phyloP scores from a whole-genome alignment of 2,329 filamentous ascomycete species.

The Metarhizium brunneum region DNA sequence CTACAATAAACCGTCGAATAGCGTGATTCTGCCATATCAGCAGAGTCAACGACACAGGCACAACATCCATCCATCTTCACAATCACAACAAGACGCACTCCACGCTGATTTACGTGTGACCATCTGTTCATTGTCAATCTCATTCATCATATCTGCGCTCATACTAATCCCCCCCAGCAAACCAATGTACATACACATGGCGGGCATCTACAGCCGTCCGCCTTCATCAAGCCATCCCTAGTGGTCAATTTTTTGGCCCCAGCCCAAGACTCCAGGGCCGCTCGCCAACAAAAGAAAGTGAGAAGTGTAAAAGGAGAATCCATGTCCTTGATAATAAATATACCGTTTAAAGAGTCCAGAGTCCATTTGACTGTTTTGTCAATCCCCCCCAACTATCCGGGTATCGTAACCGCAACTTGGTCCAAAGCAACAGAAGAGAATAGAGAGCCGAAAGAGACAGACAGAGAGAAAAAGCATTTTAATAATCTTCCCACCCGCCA shows the following conservation, averaged over 20 bases:
- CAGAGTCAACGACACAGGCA: too few relatives aligned
- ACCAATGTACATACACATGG: too few relatives aligned
- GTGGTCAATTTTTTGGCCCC: too few relatives aligned
- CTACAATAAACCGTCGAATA: too few relatives aligned
- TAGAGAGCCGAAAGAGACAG: neutral
- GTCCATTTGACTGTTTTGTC: neutral
- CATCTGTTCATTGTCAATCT: neutral
- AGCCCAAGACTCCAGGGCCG: neutral
- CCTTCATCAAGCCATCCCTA: too few relatives aligned
- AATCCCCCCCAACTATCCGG: neutral
- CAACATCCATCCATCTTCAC: too few relatives aligned
- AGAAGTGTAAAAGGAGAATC: neutral
- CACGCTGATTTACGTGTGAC: too few relatives aligned
- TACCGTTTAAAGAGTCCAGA: neutral
- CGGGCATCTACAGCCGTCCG: too few relatives aligned
- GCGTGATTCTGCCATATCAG: too few relatives aligned
- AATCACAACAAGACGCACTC: too few relatives aligned
- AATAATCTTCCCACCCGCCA: constrained; percentile 25
- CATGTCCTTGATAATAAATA: neutral
- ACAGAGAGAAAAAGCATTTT: neutral
- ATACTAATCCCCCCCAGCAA: too few relatives aligned
- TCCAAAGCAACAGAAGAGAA: neutral
- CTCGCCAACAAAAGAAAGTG: neutral
- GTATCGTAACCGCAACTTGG: constrained; percentile 5
- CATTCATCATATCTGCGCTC: neutral